Evolutionary conservation across 2,329 filamentous ascomycete species (phyloP), one percentile per base, ranked within the genome.

Genomic region (Cryphonectria carpinicola): DNA sequence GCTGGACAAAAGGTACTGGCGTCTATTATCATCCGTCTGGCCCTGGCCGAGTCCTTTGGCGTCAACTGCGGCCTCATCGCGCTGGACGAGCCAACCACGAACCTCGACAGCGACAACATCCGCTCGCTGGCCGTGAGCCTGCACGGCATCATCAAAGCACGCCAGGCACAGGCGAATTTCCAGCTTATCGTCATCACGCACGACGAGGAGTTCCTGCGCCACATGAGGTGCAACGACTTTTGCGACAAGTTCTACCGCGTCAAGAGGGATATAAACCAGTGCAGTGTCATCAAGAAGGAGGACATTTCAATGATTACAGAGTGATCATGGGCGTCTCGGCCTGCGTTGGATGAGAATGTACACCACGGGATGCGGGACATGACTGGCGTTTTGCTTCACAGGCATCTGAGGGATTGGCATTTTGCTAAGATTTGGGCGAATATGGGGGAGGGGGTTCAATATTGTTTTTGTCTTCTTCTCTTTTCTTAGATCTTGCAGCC

Each of bases 121-220:
- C 90, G 92, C 73, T 93, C 93, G 72, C 87, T 99, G 60, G 96
- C 96, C 11, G 87, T 92, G 79, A 93, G 92, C 63, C 83, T 99
- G 76, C 92, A 96, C 77, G 88, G 91, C 76, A 97, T 99, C 78
- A 98, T 99, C 82, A 88, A 92, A 76, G 84, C 90, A 22, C 90
- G 97, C 10, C 89, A 92, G 79, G 89, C 91, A 73, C 96, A 99
- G 85, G 88, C 90, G 69, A 99, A 99, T 80, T 98, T 99, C 81
- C 97, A 99, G 84, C 89, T 99, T 69, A 96, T 99, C 78, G 93
- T 99, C 77, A 99, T 99, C 80, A 99, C 96, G 5, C 96, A 99
- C 85, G 96, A 99, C 82, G 97, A 98, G 82, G 94, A 97, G 77
- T 99, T 99, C 77, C 79, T 99, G 78, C 88, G 92, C 68, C 90